A percentile compares a stretch with the other conserved stretches of the same genome.
These are phyloP conservation scores for Penicillium egyptiacum DNA, from an alignment of 495 filamentous ascomycete species.

Conservation along the genomic window DNA sequence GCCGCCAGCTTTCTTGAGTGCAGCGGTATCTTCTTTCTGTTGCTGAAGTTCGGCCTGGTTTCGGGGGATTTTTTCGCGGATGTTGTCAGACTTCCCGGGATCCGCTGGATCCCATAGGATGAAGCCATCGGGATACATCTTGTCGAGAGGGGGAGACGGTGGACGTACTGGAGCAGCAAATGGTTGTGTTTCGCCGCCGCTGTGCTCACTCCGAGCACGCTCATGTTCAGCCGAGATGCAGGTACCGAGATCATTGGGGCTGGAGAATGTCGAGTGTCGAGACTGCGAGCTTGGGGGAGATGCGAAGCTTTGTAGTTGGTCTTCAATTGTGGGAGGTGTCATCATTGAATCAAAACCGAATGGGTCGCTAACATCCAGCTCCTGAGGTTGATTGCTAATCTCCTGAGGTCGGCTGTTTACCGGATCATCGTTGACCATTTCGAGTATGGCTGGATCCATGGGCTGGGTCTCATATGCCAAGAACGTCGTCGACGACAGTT, in stretches of 20 bases:
- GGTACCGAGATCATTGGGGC: not conserved
- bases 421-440: not conserved
- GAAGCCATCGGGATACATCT: not conserved
- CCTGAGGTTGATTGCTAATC: not conserved
- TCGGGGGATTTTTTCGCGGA: constrained; percentile 16
- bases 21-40: constrained; percentile 17
- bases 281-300: not conserved
- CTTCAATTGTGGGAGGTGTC: not conserved
- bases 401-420: not conserved
- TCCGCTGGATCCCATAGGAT: constrained; percentile 18
- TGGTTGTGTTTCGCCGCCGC: not conserved
- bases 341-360: not conserved
- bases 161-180: not conserved
- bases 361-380: not conserved
- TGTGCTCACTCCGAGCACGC: not conserved
- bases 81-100: not conserved
- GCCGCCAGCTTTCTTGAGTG: constrained; percentile 26
- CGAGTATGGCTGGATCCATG: not conserved
- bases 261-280: not conserved
- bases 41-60: constrained; percentile 15
- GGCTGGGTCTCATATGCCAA: not conserved
- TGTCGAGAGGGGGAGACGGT: too few species aligned
- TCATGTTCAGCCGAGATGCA: not conserved
- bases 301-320: not conserved
- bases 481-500: not conserved